Evolutionary conservation across 129 eudicot genomes (phyloP), one percentile per base, ranked within the genome.

Genomic region (Escallonia herrerae): DNA sequence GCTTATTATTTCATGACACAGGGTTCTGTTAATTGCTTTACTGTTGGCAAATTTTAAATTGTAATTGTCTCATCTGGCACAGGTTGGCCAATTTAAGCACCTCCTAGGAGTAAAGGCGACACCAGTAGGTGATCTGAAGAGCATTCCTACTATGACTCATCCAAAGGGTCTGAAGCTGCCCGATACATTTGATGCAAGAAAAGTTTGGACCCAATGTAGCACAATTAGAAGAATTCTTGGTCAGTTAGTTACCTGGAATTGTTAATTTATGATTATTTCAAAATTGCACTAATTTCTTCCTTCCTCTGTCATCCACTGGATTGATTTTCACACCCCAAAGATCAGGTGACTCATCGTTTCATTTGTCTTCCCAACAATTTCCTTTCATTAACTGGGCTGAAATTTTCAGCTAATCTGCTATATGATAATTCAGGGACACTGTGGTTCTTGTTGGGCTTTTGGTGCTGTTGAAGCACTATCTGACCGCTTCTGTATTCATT

Each of bases 371-470:
- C 65, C 5, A 40, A 49, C 39, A 15, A 6, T 9, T 64, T 43
- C 51, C 60, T 43, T 13, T 1, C 67, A 38, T 62, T 45, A 47
- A 13, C 7, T 69, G 55, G 12, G 8, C 11, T 42, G 4, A 59
- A 12, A 33, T 14, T 49, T 66, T 68, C n/a, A 62, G 6, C 55
- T 22, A 54, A 13, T 51, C 9, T 47, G 12, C 5, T 43, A 62
- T 47, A 48, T 62, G 55, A 48, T 66, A 38, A 52, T 33, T 60
- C 72, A 86, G 93, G 93, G 93, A 44, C 93, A 86, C 56, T 86
- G 93, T 74, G 93, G 93, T 69, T 86, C 93, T 60, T 86, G 93
- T 65, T 86, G 93, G 93, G 93, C 93, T 37, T 86, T 86, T 82
- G 93, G 71, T 56, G 93, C 93, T 43, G 93, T 82, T 59, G 93